A percentile compares a stretch with the other conserved stretches of the same genome.
Evolutionary conservation across 352 stramenopile genomes (phyloP).

Genomic region (Phytophthora quininea): DNA sequence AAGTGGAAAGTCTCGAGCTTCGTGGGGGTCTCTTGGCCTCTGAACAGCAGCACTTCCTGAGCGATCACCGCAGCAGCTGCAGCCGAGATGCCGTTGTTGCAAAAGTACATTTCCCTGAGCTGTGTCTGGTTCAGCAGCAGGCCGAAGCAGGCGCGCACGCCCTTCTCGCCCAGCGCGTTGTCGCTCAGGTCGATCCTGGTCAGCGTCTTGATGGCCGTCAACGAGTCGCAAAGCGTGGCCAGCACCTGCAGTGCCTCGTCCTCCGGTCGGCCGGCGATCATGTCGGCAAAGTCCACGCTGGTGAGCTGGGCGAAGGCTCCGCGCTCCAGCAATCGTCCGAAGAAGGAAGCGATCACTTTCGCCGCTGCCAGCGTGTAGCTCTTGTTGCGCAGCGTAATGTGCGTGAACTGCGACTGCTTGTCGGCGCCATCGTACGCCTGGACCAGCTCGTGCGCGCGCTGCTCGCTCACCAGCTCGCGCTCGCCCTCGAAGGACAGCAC

Average conservation of each 20-base stretch:
- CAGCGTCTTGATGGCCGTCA: conserved; percentile 76
- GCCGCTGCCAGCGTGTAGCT: conserved; percentile 85
- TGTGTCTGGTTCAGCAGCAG: conserved; percentile 81
- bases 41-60: conserved; percentile 88
- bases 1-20: conserved; percentile 95
- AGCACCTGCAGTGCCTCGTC: conserved; percentile 87
- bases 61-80: conserved; percentile 88
- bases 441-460: conserved; percentile 73
- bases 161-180: conserved; percentile 96
- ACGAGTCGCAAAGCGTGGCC: conserved; percentile 74
- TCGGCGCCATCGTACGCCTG: conserved; percentile 46
- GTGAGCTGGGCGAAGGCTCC: conserved; percentile 64
- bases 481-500: conserved; percentile 76
- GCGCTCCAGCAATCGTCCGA: conserved; percentile 50
- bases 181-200: conserved; percentile 91
- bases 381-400: conserved; percentile 90
- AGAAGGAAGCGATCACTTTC: conserved; percentile 76
- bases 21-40: conserved; percentile 62
- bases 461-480: conserved; percentile 79
- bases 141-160: conserved; percentile 89
- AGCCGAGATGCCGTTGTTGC: conserved; percentile 95
- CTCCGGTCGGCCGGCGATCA: conserved; percentile 84
- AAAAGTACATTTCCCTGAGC: conserved; percentile 91
- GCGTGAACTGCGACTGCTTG: conserved; percentile 52
- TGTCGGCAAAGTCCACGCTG: conserved; percentile 88